A percentile compares a stretch with the other conserved stretches of the same genome.
Conservation (phyloP, 805 yeast species). For the Vanderwaltozyma verrucispora region DNA sequence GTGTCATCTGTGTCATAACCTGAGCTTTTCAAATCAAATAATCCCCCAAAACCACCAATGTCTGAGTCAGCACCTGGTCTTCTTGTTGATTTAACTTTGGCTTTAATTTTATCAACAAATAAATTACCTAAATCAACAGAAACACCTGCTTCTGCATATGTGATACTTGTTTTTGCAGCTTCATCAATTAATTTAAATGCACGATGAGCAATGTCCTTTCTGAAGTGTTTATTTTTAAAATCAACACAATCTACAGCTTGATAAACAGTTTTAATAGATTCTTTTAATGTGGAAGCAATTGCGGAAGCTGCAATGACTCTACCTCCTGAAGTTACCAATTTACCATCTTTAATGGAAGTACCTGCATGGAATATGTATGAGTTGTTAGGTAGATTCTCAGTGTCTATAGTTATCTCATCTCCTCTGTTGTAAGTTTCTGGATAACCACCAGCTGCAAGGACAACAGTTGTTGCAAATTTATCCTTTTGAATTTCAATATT, state of each 20-base stretch:
- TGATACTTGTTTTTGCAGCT: conserved; percentile 34
- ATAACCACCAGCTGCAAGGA: conserved; percentile 94
- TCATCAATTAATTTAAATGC: conserved; percentile 51
- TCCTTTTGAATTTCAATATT: conserved; percentile 40
- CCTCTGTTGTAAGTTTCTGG: conserved; percentile 84
- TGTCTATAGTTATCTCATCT: conserved; percentile 57
- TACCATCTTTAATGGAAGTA: conserved; percentile 48
- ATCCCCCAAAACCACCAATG: conserved; percentile 98
- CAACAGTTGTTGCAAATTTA: conserved; percentile 82
- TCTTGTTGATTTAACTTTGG: conserved; percentile 81
- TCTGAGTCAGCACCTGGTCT: conserved; percentile 97
- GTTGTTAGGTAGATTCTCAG: conserved; percentile 21
- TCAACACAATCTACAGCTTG: conserved; percentile 67
- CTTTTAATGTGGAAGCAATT: conserved; percentile 59
- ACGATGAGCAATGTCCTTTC: conserved; percentile 92
- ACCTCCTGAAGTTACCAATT: conserved; percentile 83
- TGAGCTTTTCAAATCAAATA: conserved; percentile 80
- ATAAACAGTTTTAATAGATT: conserved; percentile 80
- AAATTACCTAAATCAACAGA: conserved; percentile 92
- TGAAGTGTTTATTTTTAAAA: conserved; percentile 68
- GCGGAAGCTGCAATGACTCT: conserved; percentile 95
- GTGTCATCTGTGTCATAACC: conserved; percentile 71
- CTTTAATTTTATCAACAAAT: conserved; percentile 83
- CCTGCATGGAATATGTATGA: conserved; percentile 94
- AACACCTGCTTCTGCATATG: conserved; percentile 95